A percentile compares a stretch with the other conserved stretches of the same genome.
Evolutionary conservation across 148 eudicot species (phyloP).

Genomic region (Simmondsia chinensis): DNA sequence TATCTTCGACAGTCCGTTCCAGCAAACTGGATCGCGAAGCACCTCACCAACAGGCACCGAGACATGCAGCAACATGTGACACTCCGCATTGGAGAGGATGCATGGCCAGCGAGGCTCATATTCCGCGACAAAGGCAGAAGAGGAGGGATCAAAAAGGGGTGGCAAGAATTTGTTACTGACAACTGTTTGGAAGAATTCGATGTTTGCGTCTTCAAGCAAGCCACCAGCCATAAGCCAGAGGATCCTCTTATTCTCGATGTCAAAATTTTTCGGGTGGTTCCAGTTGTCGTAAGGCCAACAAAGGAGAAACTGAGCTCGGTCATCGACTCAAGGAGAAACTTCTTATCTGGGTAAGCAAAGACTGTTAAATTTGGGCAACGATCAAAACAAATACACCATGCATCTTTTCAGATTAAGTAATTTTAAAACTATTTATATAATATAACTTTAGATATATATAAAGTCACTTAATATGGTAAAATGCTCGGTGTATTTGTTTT

Average conservation of each 20-base stretch:
- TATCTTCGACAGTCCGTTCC: constrained; percentile 18
- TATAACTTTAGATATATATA: too few relatives aligned
- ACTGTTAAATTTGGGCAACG: too few relatives aligned
- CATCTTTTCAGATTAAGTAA: too few relatives aligned
- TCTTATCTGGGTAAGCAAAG: too few relatives aligned
- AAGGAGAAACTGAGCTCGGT: too few relatives aligned
- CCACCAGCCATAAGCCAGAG: constrained; percentile 5
- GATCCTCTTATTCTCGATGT: constrained; percentile 15
- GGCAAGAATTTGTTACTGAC: constrained; percentile 24
- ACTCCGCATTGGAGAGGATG: constrained; percentile 25
- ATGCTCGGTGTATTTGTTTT: too few relatives aligned
- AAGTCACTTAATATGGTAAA: too few relatives aligned
- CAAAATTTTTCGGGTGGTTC: constrained; percentile 17
- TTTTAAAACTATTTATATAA: too few relatives aligned
- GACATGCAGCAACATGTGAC: too few relatives aligned
- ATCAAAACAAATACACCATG: too few relatives aligned
- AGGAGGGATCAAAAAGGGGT: constrained; percentile 14
- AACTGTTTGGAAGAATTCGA: constrained; percentile 28
- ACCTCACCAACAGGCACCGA: constrained; percentile 9
- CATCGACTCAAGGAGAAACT: too few relatives aligned
- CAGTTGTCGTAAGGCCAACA: constrained; percentile 4
- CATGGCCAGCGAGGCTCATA: constrained; percentile 16
- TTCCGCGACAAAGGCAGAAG: background rate
- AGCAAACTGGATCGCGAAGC: constrained; percentile 13
- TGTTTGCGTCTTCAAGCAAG: constrained; percentile 18